phyloP scores from a whole-genome alignment of 179 eudicot species.

The Gypsophila paniculata region DNA sequence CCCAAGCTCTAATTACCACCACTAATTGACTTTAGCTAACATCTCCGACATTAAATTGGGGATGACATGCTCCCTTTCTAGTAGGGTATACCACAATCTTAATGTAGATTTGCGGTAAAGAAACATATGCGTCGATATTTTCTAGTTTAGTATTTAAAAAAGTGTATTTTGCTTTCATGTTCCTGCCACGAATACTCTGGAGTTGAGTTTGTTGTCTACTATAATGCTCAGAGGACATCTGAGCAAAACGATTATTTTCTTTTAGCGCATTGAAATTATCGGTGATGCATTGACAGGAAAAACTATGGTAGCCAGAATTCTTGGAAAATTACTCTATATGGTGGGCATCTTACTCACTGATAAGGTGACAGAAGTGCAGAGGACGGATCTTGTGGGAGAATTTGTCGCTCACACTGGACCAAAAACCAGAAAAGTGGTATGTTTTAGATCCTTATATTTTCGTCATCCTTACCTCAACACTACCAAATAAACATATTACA shows the following conservation, averaged over 20 bases:
- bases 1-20: too few species aligned
- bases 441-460: not conserved
- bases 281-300: slow-evolving; percentile 49
- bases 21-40: too few species aligned
- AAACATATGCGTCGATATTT: too few species aligned
- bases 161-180: too few species aligned
- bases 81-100: too few species aligned
- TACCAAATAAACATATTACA: not conserved
- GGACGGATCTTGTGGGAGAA: slow-evolving; percentile 96
- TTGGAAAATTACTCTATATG: slow-evolving; percentile 86
- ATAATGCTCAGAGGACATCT: not conserved
- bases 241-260: not conserved
- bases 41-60: too few species aligned
- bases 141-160: too few species aligned
- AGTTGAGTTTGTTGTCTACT: not conserved
- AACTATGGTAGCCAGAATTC: slow-evolving; percentile 92
- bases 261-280: not conserved
- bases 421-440: slow-evolving; percentile 85
- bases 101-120: too few species aligned
- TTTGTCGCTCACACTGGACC: slow-evolving; percentile 98
- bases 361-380: slow-evolving; percentile 89
- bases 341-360: slow-evolving; percentile 89
- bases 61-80: too few species aligned
- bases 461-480: not conserved
- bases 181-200: too few species aligned